Percentiles rank a stretch among this genome's conserved stretches.
These are phyloP conservation scores for Chaetomium globosum DNA, from an alignment of 2,329 filamentous ascomycete species.

Conservation along the genomic window DNA sequence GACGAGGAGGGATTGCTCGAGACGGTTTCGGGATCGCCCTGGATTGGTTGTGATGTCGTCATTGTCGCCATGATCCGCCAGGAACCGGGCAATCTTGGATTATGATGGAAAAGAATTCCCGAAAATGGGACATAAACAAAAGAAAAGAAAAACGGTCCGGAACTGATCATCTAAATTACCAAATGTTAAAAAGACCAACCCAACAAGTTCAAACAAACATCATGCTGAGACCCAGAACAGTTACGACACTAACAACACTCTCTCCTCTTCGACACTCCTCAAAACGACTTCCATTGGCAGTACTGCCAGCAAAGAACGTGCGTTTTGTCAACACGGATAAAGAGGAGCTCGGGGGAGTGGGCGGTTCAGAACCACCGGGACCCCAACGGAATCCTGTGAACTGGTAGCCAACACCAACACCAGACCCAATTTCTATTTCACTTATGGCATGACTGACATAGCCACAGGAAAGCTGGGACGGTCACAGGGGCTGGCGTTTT, in stretches of 20 bases:
- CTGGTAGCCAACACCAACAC: conserved; percentile 2
- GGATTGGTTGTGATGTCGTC: too few relatives aligned
- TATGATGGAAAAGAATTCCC: too few relatives aligned
- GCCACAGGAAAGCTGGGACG: conserved; percentile 22
- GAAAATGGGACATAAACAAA: too few relatives aligned
- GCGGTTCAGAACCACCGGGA: conserved; percentile 18
- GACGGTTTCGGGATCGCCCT: too few relatives aligned
- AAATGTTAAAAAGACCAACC: too few relatives aligned
- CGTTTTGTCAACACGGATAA: conserved; percentile 4
- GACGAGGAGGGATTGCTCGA: too few relatives aligned
- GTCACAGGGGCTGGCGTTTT: conserved; percentile 23
- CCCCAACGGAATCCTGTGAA: conserved; percentile 24
- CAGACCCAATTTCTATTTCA: neutral
- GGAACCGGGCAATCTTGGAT: too few relatives aligned
- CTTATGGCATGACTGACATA: conserved; percentile 5
- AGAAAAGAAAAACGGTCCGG: too few relatives aligned
- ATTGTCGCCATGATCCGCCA: too few relatives aligned
- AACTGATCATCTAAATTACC: too few relatives aligned
- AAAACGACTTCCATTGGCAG: too few relatives aligned
- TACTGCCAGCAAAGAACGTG: conserved; percentile 5
- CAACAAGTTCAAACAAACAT: neutral
- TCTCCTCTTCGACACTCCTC: neutral
- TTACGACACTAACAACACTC: neutral
- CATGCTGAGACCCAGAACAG: neutral
- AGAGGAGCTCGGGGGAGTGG: conserved; percentile 20